phyloP scores from a whole-genome alignment of 2,329 filamentous ascomycete genomes.

The Pseudogymnoascus sp. region DNA sequence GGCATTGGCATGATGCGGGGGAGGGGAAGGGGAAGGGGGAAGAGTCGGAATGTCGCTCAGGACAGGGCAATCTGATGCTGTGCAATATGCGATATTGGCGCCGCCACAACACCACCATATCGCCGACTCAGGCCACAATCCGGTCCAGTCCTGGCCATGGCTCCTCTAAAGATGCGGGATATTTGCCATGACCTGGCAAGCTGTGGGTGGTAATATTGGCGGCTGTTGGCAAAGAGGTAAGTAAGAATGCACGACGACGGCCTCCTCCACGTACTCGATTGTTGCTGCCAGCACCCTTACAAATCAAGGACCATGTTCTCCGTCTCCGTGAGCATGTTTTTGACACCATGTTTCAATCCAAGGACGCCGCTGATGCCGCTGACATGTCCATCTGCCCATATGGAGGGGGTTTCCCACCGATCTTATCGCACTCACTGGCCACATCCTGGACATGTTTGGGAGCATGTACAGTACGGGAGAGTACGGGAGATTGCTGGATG shows the following conservation, averaged over 20 bases:
- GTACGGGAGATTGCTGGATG: constrained; percentile 1
- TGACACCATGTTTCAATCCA: neutral
- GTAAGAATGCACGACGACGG: neutral
- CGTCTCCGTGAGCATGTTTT: neutral
- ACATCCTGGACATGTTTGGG: neutral
- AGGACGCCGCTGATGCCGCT: constrained; percentile 2
- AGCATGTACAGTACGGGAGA: neutral
- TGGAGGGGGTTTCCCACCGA: neutral
- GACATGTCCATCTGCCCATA: neutral
- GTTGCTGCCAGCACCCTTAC: neutral
- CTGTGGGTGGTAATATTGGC: constrained; percentile 1
- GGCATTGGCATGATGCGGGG: neutral
- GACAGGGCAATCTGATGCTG: constrained; percentile 6
- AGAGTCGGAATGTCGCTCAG: neutral
- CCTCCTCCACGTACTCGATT: neutral
- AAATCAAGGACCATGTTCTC: neutral
- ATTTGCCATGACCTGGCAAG: constrained; percentile 1
- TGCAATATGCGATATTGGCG: constrained; percentile 1
- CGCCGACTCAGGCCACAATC: neutral
- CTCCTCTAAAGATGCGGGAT: neutral
- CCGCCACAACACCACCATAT: neutral
- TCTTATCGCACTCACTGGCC: neutral
- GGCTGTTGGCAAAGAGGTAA: neutral
- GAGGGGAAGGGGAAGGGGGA: neutral
- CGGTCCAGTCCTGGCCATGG: neutral